These are phyloP conservation scores for Cystobasidium onofrii DNA, from an alignment of 768 basidiomycete genomes.

Conservation along the genomic window DNA sequence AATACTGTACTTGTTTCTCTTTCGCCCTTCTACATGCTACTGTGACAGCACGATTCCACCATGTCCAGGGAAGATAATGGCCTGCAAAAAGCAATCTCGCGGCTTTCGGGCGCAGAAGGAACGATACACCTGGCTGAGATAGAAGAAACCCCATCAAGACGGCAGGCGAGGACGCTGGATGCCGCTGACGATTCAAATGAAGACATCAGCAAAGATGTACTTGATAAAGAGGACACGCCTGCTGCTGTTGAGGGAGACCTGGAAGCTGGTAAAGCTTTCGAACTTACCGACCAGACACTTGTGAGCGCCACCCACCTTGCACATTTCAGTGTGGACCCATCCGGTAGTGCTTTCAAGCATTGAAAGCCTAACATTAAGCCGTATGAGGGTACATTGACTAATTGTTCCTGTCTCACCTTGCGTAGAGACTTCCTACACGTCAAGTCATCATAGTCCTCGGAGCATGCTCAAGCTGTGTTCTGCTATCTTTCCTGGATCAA, in stretches of 20 bases:
- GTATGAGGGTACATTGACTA: too few relatives aligned
- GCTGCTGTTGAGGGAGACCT: background rate
- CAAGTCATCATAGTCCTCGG: constrained; percentile 47
- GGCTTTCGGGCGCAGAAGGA: background rate
- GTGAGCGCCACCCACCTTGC: background rate
- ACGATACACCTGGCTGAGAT: background rate
- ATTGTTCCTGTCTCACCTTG: too few relatives aligned
- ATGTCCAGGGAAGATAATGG: background rate
- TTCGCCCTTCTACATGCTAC: too few relatives aligned
- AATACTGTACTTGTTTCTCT: too few relatives aligned
- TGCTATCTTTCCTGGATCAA: constrained; percentile 48
- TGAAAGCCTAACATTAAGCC: too few relatives aligned
- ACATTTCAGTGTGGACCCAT: too few relatives aligned
- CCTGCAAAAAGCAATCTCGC: background rate
- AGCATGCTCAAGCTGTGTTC: constrained; percentile 45
- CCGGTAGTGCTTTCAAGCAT: too few relatives aligned
- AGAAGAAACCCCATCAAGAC: background rate
- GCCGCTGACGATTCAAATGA: background rate
- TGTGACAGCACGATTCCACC: background rate
- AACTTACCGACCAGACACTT: constrained; percentile 5
- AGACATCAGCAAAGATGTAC: background rate
- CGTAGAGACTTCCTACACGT: constrained; percentile 41
- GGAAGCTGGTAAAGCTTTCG: background rate
- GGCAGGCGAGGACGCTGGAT: background rate
- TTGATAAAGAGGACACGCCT: background rate